Evolutionary conservation across 1,139 yeast species (phyloP), one percentile per base, ranked within the genome.

Genomic region (Trichomonascaceae sp.): DNA sequence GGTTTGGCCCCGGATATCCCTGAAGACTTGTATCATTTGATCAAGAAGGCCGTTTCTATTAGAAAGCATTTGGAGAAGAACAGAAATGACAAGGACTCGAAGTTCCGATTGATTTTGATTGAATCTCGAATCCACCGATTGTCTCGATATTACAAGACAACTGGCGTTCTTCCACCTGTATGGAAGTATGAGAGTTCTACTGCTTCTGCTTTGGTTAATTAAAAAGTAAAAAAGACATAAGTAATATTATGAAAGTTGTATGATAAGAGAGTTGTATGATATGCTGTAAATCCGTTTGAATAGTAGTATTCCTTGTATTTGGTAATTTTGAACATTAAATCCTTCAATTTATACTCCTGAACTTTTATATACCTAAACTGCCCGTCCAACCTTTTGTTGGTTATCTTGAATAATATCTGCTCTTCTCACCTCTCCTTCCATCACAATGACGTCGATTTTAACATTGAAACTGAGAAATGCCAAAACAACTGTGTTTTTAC

Each of bases 151-250:
- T 93, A 93, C 96, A 91, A 96, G 89, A 88, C 96, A 72, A 96
- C 89, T 71, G 83, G 96, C 75, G 98, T 93, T 74, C 87, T 93
- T 75, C 98, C 99, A 73, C 98, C 99, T 77, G 90, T 87, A 93
- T 93, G 98, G 98, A 93, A 93, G 84, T 93, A 87, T 95, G 99
- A 93, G 83, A 91, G 99, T 69, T 96, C 99, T 76, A 95, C 99
- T 75, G 99, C 99, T 75, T 93, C 99, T 74, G 95, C 99, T 79
- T 85, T 95, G 81, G 99, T 95, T 75, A 54, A 55, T 55, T 60
- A 60, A 57, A 49, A 50, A 43, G 48, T 30, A 17, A 20, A 22
- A 12, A 44, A 20, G 20, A 49, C 20, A 49, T 41, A 41, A 38
- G 27, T 41, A 49, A 49, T 36, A 41, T 17, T 41, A 45, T 19